Base-by-base conservation (phyloP, 1,284 basidiomycete genomes). In the Irpex sp. region DNA sequence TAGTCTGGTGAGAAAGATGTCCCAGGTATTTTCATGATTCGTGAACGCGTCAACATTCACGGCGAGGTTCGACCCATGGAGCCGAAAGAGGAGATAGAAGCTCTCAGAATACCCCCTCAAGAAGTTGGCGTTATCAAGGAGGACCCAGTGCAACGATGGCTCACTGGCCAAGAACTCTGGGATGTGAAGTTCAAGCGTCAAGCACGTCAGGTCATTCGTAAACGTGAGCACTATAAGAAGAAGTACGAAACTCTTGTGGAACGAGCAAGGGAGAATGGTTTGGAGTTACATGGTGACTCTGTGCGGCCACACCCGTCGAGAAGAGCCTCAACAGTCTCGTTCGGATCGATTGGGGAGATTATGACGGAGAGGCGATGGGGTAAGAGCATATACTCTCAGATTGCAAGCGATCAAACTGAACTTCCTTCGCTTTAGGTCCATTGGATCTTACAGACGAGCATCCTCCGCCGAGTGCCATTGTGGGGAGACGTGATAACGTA, bases 61-160 rank as follows among this genome's bases (percentile, higher is more conserved):
- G 97, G 97, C 5, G 76, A 86, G 5, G 81, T 94, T 15, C 86
- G 95, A 8, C 83, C 90, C 0, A 81, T 99, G 66, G 95, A 98
- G 71, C 80, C 87, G 0, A 82, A 84, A 63, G 74, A 80, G 1
- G 83, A 90, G 55, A 79, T 98, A 0, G 75, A 78, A 5, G 90
- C 87, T 0, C 78, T 97, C 50, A 80, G 79, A 6, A 75, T 96
- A 51, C 81, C 84, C 0, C 73, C 79, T 0, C 78, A 81, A 6
- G 78, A 90, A 59, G 81, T 92, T 61, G 89, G 91, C 1, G 75
- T 91, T 47, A 86, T 94, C 70, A 87, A 85, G 68, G 86, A 89
- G 69, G 81, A 75, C 0, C 85, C 86, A 0, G 81, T 83, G 0
- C 74, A 78, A 61, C 78, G 83, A 7, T 90, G 88, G 83, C 68